These are phyloP conservation scores for Lipomyces sp. DNA, from an alignment of 805 yeast genomes.

Conservation along the genomic window DNA sequence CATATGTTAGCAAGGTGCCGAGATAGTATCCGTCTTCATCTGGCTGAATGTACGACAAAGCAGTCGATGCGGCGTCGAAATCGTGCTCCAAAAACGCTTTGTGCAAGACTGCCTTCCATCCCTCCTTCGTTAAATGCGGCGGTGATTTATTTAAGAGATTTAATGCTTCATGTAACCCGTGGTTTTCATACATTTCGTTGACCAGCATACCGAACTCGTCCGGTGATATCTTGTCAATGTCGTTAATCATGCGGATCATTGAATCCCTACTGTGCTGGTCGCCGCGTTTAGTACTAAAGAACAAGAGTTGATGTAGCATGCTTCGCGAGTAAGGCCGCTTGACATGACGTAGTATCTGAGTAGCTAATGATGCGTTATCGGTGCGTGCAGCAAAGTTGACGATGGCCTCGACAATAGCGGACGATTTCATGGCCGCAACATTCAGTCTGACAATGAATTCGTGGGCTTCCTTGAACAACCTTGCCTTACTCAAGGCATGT, in stretches of 20 bases:
- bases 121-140: slow-evolving; percentile 7
- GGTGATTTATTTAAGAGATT: neutral
- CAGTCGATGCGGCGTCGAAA: slow-evolving; percentile 9
- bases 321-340: slow-evolving; percentile 19
- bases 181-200: slow-evolving; percentile 10
- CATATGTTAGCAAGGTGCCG: slow-evolving; percentile 12
- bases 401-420: slow-evolving; percentile 20
- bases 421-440: slow-evolving; percentile 11
- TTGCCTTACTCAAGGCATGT: slow-evolving; percentile 10
- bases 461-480: slow-evolving; percentile 15
- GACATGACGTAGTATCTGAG: slow-evolving; percentile 14
- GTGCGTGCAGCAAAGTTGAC: slow-evolving; percentile 30
- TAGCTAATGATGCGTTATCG: slow-evolving; percentile 16
- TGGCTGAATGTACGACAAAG: slow-evolving; percentile 1
- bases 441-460: slow-evolving; percentile 14
- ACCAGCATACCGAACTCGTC: slow-evolving; percentile 23
- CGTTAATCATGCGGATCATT: neutral
- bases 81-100: slow-evolving; percentile 8
- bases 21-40: slow-evolving; percentile 10
- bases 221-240: slow-evolving; percentile 12
- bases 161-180: slow-evolving; percentile 18
- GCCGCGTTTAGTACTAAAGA: slow-evolving; percentile 4
- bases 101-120: slow-evolving; percentile 19
- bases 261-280: slow-evolving; percentile 8
- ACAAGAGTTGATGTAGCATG: slow-evolving; percentile 21